A percentile compares a stretch with the other conserved stretches of the same genome.
phyloP scores from a whole-genome alignment of 2,329 filamentous ascomycete species.

The Arthrobotrys sinensis region DNA sequence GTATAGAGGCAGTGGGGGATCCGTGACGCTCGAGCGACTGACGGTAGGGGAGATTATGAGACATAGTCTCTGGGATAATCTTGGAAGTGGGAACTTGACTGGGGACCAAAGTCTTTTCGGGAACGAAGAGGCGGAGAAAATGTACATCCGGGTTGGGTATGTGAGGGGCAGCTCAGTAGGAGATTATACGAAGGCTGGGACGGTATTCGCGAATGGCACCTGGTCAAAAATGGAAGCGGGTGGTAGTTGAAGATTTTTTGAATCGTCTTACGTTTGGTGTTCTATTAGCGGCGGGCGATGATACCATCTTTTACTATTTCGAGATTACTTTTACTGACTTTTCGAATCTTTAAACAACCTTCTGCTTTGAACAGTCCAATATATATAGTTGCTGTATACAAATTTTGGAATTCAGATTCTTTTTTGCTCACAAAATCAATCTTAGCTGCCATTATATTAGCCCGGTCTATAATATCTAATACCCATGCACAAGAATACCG shows the following conservation, averaged over 20 bases:
- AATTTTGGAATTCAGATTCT: no score
- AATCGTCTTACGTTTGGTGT: background rate
- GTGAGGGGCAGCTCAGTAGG: slow-evolving; percentile 42
- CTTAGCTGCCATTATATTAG: background rate
- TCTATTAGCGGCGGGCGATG: background rate
- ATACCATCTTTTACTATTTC: background rate
- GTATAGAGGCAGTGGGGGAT: slow-evolving; percentile 72
- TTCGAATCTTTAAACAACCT: background rate
- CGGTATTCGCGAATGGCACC: slow-evolving; percentile 53
- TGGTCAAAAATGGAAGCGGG: slow-evolving; percentile 54
- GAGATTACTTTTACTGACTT: no score
- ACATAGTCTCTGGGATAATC: slow-evolving; percentile 49
- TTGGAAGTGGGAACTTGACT: background rate
- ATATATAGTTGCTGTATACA: background rate
- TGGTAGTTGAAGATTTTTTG: slow-evolving; percentile 31
- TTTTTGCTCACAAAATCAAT: background rate
- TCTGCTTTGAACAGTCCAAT: background rate
- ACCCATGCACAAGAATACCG: background rate
- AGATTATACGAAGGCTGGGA: slow-evolving; percentile 54
- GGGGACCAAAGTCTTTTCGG: slow-evolving; percentile 22
- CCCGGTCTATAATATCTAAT: slow-evolving; percentile 18
- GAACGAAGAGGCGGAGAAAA: slow-evolving; percentile 47
- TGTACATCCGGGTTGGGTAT: slow-evolving; percentile 54
- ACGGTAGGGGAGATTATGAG: slow-evolving; percentile 44
- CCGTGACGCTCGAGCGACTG: slow-evolving; percentile 27